Evolutionary conservation across 2,329 filamentous ascomycete species (phyloP).

Genomic region (Diplodia intermedia): DNA sequence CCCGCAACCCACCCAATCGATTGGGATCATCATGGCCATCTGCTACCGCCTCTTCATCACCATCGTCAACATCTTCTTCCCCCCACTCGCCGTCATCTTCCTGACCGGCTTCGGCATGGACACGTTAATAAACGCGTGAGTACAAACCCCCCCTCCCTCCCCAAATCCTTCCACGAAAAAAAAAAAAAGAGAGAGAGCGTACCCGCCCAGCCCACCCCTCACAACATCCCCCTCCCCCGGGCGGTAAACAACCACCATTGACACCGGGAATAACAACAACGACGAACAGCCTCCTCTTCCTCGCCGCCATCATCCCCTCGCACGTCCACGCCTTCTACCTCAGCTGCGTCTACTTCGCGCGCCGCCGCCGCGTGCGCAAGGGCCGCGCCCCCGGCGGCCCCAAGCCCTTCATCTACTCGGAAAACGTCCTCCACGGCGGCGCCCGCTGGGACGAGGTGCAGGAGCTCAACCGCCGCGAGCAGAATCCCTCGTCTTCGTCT

Average conservation of each 20-base stretch:
- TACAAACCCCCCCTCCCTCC: neutral
- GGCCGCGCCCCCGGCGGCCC: conserved; percentile 31
- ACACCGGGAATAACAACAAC: neutral
- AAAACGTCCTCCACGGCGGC: conserved; percentile 32
- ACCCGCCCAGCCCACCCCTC: no score
- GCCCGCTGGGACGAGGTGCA: conserved; percentile 24
- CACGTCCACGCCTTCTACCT: conserved; percentile 35
- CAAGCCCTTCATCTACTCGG: conserved; percentile 28
- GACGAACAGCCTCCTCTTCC: conserved; percentile 32
- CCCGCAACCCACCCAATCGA: neutral
- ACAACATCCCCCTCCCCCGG: no score
- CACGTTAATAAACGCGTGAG: conserved; percentile 32
- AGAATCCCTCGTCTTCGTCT: neutral
- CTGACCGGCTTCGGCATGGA: conserved; percentile 34
- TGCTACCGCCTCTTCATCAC: conserved; percentile 34
- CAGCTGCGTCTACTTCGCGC: conserved; percentile 33
- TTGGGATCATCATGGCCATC: conserved; percentile 24
- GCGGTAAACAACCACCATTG: neutral
- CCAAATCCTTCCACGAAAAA: no score
- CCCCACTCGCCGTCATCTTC: conserved; percentile 33
- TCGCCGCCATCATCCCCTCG: conserved; percentile 33
- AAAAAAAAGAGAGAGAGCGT: no score
- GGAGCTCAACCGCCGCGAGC: neutral
- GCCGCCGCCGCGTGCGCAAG: conserved; percentile 32
- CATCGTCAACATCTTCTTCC: conserved; percentile 35